phyloP scores from a whole-genome alignment of 768 basidiomycete species.

The Tricholoma matsutake region DNA sequence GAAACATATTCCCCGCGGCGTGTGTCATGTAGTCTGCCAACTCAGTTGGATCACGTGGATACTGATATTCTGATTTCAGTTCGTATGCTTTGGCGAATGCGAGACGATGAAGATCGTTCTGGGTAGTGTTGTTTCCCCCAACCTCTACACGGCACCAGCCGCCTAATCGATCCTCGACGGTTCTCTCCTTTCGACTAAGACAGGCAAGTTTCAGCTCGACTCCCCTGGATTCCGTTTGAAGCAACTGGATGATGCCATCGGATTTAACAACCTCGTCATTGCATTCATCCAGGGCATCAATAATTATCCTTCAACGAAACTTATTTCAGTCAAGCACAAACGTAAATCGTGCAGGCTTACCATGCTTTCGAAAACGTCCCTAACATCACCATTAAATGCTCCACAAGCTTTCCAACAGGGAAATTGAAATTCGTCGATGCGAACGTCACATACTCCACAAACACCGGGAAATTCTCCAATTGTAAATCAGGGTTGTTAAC shows the following conservation, averaged over 20 bases:
- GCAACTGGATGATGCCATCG: background rate
- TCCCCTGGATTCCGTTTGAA: background rate
- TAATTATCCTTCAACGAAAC: background rate
- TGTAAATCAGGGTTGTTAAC: background rate
- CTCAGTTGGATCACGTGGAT: background rate
- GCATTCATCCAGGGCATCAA: constrained; percentile 2
- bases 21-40: background rate
- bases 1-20: background rate
- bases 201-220: background rate
- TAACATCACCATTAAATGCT: background rate
- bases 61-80: background rate
- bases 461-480: background rate
- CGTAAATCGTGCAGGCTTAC: background rate
- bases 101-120: background rate
- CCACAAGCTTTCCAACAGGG: background rate
- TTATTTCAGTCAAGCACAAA: background rate
- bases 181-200: background rate
- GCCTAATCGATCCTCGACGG: background rate
- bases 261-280: background rate
- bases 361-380: background rate
- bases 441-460: background rate
- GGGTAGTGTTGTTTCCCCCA: background rate
- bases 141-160: background rate
- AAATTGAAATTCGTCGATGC: background rate
- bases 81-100: background rate